Base-by-base conservation (phyloP, 805 yeast genomes). In the Saitoella complicata region DNA sequence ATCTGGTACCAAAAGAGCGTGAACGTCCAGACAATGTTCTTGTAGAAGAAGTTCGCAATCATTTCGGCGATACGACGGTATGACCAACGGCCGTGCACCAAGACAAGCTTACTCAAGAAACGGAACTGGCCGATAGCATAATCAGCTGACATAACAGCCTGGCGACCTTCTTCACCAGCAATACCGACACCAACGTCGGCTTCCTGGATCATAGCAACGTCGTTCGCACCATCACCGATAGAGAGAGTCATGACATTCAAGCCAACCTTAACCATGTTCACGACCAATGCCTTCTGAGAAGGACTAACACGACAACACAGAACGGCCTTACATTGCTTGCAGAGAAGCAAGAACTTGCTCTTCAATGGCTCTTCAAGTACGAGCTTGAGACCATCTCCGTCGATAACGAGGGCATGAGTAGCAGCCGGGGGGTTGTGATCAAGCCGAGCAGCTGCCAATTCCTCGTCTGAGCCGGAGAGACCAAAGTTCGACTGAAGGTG, bases 71-170 rank as follows among this genome's bases (percentile, higher is more conserved):
- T 62, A 48, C 93, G 64, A 52, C 72, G 73, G 57, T 80, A 81
- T 0, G 85, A 78, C 86, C 87, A 82, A 44, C 86, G 69, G n/a
- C 93, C 93, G 58, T 81, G 93, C 34, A 79, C 84, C 43, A 81
- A 62, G 40, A 82, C 62, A 50, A 81, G 64, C 50, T 86, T 62
- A 2, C 75, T 68, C 51, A 81, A 61, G 59, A 67, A 82, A 49
- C 84, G 62, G 65, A 81, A 81, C 59, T 81, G 91, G 2, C 86
- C 93, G 55, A 81, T 66, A 3, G 86, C 88, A 59, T 79, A 81
- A 64, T 81, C 93, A 0, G 87, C 75, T 1, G 85, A 75, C 93
- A 81, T 81, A 7, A 78, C 91, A 1, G 93, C 93, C 56, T 80
- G 87, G 43, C 91, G 64, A 48, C 93, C 93, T 63, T 81, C 93